Percentiles rank a stretch among this genome's conserved stretches.
Evolutionary conservation across 2,329 filamentous ascomycete species (phyloP).

Genomic region (Cercospora sp.): DNA sequence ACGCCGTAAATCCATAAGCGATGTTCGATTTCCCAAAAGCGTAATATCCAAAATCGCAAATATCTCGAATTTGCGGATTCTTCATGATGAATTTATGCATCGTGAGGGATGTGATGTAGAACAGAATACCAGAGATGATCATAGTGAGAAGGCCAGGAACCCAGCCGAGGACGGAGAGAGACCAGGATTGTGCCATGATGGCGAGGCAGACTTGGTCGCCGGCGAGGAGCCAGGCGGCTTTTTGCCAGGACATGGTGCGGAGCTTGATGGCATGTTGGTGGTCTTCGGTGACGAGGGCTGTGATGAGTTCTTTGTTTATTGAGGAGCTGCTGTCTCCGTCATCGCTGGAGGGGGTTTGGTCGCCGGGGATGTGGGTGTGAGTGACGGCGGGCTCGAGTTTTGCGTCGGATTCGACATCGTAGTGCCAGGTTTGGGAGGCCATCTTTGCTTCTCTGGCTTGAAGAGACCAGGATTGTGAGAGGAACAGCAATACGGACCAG

Average conservation of each 20-base stretch:
- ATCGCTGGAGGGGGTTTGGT: conserved; percentile 1
- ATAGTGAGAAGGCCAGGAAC: conserved; percentile 52
- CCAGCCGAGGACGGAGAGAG: conserved; percentile 52
- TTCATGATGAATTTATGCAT: conserved; percentile 58
- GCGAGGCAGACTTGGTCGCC: conserved; percentile 55
- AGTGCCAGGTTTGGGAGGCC: conserved; percentile 5
- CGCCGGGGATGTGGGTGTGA: background rate
- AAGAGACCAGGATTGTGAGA: background rate
- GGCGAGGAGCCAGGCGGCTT: conserved; percentile 51
- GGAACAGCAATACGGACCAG: too few species aligned
- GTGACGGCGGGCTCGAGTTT: conserved; percentile 1
- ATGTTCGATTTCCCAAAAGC: conserved; percentile 47
- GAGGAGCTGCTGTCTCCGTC: conserved; percentile 18
- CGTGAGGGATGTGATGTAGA: conserved; percentile 54
- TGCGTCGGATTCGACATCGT: background rate
- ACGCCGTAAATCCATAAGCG: conserved; percentile 49
- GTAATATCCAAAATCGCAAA: conserved; percentile 55
- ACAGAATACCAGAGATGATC: conserved; percentile 48
- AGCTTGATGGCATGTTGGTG: conserved; percentile 55
- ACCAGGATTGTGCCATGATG: conserved; percentile 56
- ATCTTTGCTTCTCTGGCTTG: background rate
- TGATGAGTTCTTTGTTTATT: conserved; percentile 27
- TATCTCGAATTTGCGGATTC: conserved; percentile 52
- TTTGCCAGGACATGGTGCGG: conserved; percentile 57
- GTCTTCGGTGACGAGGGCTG: conserved; percentile 39